Evolutionary conservation across 1,284 basidiomycete genomes (phyloP), one percentile per base, ranked within the genome.

Genomic region (Anthracocystis panici-leucophaei): DNA sequence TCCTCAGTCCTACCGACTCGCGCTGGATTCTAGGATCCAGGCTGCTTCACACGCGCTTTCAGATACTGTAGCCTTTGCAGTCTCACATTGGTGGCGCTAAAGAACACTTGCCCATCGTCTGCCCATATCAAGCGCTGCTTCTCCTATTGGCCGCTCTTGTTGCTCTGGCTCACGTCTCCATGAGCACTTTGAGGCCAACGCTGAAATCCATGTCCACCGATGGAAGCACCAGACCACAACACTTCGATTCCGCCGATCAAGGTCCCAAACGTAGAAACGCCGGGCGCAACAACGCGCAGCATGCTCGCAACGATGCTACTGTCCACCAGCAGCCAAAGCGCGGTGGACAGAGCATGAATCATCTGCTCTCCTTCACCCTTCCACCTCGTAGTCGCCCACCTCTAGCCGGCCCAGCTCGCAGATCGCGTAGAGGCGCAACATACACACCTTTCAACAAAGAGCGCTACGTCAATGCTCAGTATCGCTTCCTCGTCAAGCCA

Each of bases 381-480:
- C 83, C 83, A 11, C 81, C 82, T 5, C 70, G 83, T 21, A 75
- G 77, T 45, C 62, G 76, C 14, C 78, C 81, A 18, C 81, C 83
- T 8, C 63, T 69, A 0, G 57, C 82, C 21, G 50, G 57, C 6
- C 70, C 70, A 18, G 64, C 81, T 41, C 68, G 81, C 12, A 66
- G 81, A 48, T 74, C 74, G 33, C 66, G 79, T 14, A 52, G 75
- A 25, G 61, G 56, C 29, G 78, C 74, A 6, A 38, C 40, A 18
- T 58, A 56, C 50, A 67, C 62, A 5, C 81, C 82, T 6, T 84
- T 84, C 58, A 84, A 81, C 70, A 82, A 84, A 53, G 83, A 84
- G 53, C 82, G 82, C 46, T 84, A 84, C 49, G 77, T 84, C 52
- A 82, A 84, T 48, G 82, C 80, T 0, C 83, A 84, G 51, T 84